A percentile compares a stretch with the other conserved stretches of the same genome.
These are phyloP conservation scores for Xylariaceae sp. DNA, from an alignment of 2,329 filamentous ascomycete genomes.

Conservation along the genomic window DNA sequence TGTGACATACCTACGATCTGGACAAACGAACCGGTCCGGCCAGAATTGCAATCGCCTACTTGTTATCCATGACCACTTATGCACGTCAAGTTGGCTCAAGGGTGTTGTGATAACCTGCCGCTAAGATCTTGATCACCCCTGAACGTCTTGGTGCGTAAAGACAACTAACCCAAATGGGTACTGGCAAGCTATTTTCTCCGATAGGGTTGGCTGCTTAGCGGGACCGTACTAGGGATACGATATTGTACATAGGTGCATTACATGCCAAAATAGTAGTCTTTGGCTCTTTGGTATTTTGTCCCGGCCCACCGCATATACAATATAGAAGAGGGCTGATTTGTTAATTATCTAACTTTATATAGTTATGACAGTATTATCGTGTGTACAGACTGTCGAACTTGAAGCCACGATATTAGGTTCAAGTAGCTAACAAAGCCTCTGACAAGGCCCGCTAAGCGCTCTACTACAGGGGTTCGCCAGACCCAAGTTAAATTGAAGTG, in stretches of 20 bases:
- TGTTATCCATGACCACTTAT: background rate
- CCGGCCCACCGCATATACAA: too few relatives aligned
- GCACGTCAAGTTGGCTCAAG: background rate
- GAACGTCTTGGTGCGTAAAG: background rate
- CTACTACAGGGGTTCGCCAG: background rate
- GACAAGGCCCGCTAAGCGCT: background rate
- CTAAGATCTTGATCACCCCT: slow-evolving; percentile 9
- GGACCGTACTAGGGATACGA: too few relatives aligned
- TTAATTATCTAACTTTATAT: too few relatives aligned
- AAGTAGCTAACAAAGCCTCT: background rate
- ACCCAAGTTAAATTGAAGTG: slow-evolving; percentile 7
- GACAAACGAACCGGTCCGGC: slow-evolving; percentile 2
- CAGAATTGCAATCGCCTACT: background rate
- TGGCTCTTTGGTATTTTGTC: too few relatives aligned
- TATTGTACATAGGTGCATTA: too few relatives aligned
- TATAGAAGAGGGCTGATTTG: too few relatives aligned
- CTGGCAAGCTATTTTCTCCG: background rate
- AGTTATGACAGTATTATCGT: too few relatives aligned
- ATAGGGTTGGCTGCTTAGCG: background rate
- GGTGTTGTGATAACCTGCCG: background rate
- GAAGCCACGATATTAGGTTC: too few relatives aligned
- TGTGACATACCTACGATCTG: background rate
- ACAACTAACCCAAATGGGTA: background rate
- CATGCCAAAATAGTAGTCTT: too few relatives aligned
- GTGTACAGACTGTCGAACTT: too few relatives aligned